A percentile compares a stretch with the other conserved stretches of the same genome.
These are phyloP conservation scores for Aurantiochytrium sp. DNA, from an alignment of 108 stramenopile genomes.

Conservation along the genomic window DNA sequence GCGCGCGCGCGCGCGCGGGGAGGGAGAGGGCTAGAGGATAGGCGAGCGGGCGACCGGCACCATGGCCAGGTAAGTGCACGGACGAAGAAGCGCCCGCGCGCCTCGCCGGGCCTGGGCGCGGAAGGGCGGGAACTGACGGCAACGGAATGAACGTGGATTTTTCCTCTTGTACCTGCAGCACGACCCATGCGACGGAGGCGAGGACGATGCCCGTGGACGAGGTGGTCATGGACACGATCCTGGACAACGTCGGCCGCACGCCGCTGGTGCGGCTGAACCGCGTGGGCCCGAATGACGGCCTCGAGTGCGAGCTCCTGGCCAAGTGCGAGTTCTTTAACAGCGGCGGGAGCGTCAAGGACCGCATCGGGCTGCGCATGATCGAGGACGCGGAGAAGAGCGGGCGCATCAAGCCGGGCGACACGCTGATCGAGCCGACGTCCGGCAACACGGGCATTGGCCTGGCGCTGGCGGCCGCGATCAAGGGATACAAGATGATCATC, in stretches of 20 bases:
- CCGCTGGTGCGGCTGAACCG: constrained; percentile 72
- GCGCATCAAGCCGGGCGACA: constrained; percentile 76
- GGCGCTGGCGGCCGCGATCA: constrained; percentile 76
- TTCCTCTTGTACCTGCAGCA: too few species aligned
- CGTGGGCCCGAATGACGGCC: constrained; percentile 56
- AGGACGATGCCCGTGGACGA: background rate
- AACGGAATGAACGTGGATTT: too few species aligned
- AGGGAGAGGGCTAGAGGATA: too few species aligned
- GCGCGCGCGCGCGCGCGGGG: too few species aligned
- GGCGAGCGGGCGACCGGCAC: too few species aligned
- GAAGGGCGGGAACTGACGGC: too few species aligned
- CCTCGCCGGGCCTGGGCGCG: too few species aligned
- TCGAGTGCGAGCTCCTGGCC: constrained; percentile 66
- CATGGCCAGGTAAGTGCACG: too few species aligned
- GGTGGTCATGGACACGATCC: constrained; percentile 44
- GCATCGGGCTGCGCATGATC: constrained; percentile 64
- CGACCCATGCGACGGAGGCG: too few species aligned
- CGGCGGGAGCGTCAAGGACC: constrained; percentile 83
- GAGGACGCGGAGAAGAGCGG: constrained; percentile 59
- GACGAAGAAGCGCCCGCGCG: too few species aligned
- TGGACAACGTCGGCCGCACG: constrained; percentile 67
- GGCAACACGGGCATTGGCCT: constrained; percentile 92
- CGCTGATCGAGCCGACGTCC: constrained; percentile 87
- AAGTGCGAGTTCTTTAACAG: constrained; percentile 79
- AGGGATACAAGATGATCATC: constrained; percentile 81